A percentile compares a stretch with the other conserved stretches of the same genome.
Conservation (phyloP, 2,329 filamentous ascomycete species). For the Colletotrichum phormii region DNA sequence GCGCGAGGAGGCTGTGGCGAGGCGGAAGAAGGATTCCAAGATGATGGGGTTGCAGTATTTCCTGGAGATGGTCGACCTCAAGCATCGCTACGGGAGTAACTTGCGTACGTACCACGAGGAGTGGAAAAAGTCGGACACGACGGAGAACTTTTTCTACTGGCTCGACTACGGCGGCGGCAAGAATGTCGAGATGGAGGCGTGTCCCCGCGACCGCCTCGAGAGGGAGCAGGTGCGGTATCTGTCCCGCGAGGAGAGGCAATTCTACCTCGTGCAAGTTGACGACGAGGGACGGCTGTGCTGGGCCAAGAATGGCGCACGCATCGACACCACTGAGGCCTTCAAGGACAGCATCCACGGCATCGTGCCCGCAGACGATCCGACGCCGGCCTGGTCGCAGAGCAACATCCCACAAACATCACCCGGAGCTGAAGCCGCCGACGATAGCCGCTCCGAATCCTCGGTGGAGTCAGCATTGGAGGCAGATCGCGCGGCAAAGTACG, state of each 20-base stretch:
- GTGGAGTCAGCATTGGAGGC: slow-evolving; percentile 64
- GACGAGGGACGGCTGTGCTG: slow-evolving; percentile 81
- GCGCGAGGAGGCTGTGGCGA: slow-evolving; percentile 62
- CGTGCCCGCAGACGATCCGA: slow-evolving; percentile 70
- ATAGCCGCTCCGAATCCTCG: slow-evolving; percentile 50
- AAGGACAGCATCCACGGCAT: slow-evolving; percentile 85
- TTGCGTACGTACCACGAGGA: slow-evolving; percentile 83
- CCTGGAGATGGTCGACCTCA: slow-evolving; percentile 84
- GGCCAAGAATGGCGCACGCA: slow-evolving; percentile 83
- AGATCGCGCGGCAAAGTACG: slow-evolving; percentile 73
- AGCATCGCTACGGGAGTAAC: slow-evolving; percentile 90
- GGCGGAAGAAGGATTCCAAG: slow-evolving; percentile 75
- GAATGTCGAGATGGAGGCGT: slow-evolving; percentile 75
- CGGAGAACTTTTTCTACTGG: slow-evolving; percentile 96
- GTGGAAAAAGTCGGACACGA: slow-evolving; percentile 82
- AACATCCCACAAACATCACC: slow-evolving; percentile 42
- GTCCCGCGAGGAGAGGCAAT: slow-evolving; percentile 81
- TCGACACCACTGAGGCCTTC: slow-evolving; percentile 81
- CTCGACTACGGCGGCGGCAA: slow-evolving; percentile 84
- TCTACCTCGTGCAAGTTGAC: slow-evolving; percentile 85
- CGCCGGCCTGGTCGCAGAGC: slow-evolving; percentile 61
- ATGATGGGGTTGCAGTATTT: slow-evolving; percentile 91
- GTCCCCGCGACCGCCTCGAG: slow-evolving; percentile 80
- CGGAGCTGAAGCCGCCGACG: slow-evolving; percentile 38
- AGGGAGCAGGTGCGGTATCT: slow-evolving; percentile 86